Base-by-base conservation (phyloP, 805 yeast genomes). In the Ogataea dorogensis region DNA sequence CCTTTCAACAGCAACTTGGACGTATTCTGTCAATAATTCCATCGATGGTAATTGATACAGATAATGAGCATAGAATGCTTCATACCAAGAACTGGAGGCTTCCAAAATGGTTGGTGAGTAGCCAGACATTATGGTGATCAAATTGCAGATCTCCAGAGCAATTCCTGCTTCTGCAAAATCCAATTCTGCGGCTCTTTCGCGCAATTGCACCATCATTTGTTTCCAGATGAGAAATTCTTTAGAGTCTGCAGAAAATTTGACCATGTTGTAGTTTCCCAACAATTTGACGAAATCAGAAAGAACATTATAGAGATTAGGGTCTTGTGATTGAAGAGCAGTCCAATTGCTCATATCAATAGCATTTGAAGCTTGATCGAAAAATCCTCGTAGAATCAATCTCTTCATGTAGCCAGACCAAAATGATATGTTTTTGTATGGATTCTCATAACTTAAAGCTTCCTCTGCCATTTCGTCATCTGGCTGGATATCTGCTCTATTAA, bases 21-120 rank as follows among this genome's bases (percentile, higher is more conserved):
- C 45, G 48, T 73, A 70, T 43, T 75, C 73, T 10, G 44, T 43
- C 1, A 71, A 42, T 17, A 73, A 50, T 23, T 67, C 64, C 8
- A 52, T 34, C 4, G 77, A 68, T 49, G 77, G 87, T 59, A 82
- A 69, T 50, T 79, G 79, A 51, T 65, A 85, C 24, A 79, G 39
- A 30, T 35, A 61, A 13, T 51, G 54, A 0, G 61, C 56, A 28
- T 61, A 32, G 7, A 76, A 68, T 10, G 79, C 66, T 51, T 84
- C 93, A 53, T 79, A 82, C 94, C 94, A 84, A 0, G 75, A 59
- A 5, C 65, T 63, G 11, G 85, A 71, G 48, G 64, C 67, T 11
- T 65, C 63, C 3, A 75, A 53, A 15, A 81, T 81, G 3, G 77
- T 65, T 24, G 51, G 47, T 31, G 70, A 67, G 23, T 63, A 60